Evolutionary conservation across 768 basidiomycete species (phyloP), one percentile per base, ranked within the genome.

Genomic region (Tulasnella sp.): DNA sequence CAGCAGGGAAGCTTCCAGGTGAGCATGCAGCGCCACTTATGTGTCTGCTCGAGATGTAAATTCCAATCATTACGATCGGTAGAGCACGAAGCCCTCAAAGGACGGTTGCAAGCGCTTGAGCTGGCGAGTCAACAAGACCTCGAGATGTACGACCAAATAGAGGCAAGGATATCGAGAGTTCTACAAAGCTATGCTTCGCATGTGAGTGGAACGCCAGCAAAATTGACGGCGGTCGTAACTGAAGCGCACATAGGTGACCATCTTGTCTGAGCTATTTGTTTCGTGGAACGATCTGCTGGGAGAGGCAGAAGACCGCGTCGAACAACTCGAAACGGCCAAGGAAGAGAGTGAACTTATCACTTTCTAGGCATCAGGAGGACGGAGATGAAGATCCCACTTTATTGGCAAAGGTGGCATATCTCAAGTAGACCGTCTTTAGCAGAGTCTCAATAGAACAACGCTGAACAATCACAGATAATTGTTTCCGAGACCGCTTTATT

Each of bases 241-340:
- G 34, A 67, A n/a, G 0, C 7, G 19, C 72, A 22, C 4, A 44
- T 71, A 93, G 92, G 88, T 92, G 9, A 92, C 92, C 76, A 86
- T 87, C 1, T 82, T 94, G 1, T 94, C 92, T 14, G 91, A 93
- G 75, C 81, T 94, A 26, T 94, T 94, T 74, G 89, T 94, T 7
- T 86, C 86, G 16, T 94, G 92, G 92, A 91, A 94, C 75, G 90
- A 93, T 72, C 84, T 88, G 0, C 79, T 93, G 11, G 83, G 84
- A n/a, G 87, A 86, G 62, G 84, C 87, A 4, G 91, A 93, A 77
- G 84, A 85, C 70, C 85, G 85, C 67, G 79, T 88, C 6, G 80
- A 80, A 34, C 82, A 80, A 41, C 76, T 91, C 69, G 90, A 92
- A 77, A 84, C 84, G 71, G 87, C 88, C 52, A 83, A 82, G 73